Percentiles rank a stretch among this genome's conserved stretches.
These are phyloP conservation scores for Ophiostoma australiae DNA, from an alignment of 2,329 filamentous ascomycete species.

Conservation along the genomic window DNA sequence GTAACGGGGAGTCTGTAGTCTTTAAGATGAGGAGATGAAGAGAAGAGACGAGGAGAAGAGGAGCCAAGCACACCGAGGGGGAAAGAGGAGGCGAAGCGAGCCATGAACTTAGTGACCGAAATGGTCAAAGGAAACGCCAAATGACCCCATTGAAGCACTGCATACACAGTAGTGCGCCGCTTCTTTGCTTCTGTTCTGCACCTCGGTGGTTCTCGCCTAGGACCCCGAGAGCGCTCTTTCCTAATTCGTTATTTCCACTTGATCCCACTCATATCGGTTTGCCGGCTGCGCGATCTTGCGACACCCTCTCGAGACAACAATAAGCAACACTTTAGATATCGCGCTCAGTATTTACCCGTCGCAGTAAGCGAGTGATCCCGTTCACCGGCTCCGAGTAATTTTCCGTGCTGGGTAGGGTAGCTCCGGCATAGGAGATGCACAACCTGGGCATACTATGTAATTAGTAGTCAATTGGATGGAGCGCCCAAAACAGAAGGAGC, in stretches of 20 bases:
- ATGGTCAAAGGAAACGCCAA: not conserved
- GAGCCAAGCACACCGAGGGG: not conserved
- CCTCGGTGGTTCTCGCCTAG: conserved; percentile 14
- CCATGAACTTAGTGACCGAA: not conserved
- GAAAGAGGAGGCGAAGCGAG: not conserved
- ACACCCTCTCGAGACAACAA: not conserved
- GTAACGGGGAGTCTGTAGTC: not conserved
- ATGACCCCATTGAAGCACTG: not conserved
- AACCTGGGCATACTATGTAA: too few relatives aligned
- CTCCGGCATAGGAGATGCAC: not conserved
- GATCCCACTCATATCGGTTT: not conserved
- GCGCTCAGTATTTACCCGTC: not conserved
- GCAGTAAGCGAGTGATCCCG: not conserved
- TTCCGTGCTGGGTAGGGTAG: not conserved
- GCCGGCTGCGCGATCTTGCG: not conserved
- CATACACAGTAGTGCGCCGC: too few relatives aligned
- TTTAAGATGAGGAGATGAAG: too few relatives aligned
- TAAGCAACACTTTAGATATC: not conserved
- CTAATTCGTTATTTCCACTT: not conserved
- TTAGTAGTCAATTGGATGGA: not conserved
- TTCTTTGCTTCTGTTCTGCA: not conserved
- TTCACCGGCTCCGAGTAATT: not conserved
- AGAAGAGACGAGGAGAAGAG: too few relatives aligned
- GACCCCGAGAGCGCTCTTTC: conserved; percentile 11
- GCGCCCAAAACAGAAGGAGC: not conserved